These are phyloP conservation scores for Colletotrichum nymphaeae DNA, from an alignment of 2,329 filamentous ascomycete species.

Conservation along the genomic window DNA sequence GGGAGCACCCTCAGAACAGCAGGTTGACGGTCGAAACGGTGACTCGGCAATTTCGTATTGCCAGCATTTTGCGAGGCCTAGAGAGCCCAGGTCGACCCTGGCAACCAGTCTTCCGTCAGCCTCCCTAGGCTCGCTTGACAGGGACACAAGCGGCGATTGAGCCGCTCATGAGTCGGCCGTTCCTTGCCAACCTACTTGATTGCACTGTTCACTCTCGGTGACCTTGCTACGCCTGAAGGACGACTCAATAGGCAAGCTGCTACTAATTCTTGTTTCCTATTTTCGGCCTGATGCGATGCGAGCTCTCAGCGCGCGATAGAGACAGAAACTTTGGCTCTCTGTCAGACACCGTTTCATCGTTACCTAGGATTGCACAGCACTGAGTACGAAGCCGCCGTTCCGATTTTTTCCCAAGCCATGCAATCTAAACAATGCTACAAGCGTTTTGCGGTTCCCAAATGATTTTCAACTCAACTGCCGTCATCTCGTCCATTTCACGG, in stretches of 20 bases:
- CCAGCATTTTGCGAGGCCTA: constrained; percentile 1
- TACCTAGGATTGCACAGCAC: neutral
- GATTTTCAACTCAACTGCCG: neutral
- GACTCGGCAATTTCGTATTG: constrained; percentile 1
- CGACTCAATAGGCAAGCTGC: neutral
- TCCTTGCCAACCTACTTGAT: neutral
- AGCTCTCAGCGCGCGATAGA: neutral
- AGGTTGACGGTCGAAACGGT: constrained; percentile 3
- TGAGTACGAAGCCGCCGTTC: neutral
- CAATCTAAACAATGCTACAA: neutral
- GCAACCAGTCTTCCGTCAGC: neutral
- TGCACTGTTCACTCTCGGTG: constrained; percentile 13
- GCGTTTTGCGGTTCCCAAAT: neutral
- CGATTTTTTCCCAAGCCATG: neutral
- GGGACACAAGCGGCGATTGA: neutral
- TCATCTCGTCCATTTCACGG: constrained; percentile 4
- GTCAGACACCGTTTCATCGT: constrained; percentile 30
- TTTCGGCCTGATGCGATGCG: constrained; percentile 21
- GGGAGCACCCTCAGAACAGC: neutral
- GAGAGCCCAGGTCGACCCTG: neutral
- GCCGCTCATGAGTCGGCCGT: neutral
- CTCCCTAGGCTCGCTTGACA: constrained; percentile 11
- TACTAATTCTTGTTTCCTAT: constrained; percentile 25
- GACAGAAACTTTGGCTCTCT: constrained; percentile 15
- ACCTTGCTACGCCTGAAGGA: neutral